Conservation (phyloP, 495 filamentous ascomycete genomes). For the Paragyromitra xinjiangensis region DNA sequence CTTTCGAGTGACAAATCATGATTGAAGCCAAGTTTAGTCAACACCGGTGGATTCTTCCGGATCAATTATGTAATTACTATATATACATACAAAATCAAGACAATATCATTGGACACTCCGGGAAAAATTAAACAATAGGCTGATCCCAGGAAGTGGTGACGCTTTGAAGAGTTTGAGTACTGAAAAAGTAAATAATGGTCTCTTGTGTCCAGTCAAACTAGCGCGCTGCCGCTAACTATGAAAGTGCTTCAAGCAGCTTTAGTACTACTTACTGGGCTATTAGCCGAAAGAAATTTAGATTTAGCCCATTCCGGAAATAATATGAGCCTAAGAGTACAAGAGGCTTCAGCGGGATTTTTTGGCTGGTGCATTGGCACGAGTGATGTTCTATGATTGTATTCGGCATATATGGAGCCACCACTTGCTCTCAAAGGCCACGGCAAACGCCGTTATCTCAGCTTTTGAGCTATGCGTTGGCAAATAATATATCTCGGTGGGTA, state of each 20-base stretch:
- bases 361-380: conserved; percentile 5
- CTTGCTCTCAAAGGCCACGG: not conserved
- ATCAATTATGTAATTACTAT: not conserved
- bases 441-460: not conserved
- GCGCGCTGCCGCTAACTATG: not conserved
- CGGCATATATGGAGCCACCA: not conserved
- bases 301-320: conserved; percentile 2
- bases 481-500: not conserved
- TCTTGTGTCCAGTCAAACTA: not conserved
- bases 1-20: conserved; percentile 33
- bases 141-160: not conserved
- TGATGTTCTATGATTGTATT: conserved; percentile 37
- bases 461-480: conserved; percentile 2
- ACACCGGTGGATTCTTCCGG: conserved; percentile 16
- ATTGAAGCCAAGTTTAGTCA: conserved; percentile 14
- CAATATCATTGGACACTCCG: not conserved
- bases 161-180: not conserved
- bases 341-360: not conserved
- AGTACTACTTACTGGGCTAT: not conserved
- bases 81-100: not conserved
- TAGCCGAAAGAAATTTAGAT: not conserved
- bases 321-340: conserved; percentile 14
- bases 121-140: not conserved
- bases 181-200: not conserved
- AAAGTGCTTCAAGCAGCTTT: not conserved